Evolutionary conservation across 768 basidiomycete genomes (phyloP).

Genomic region (Boletus rubropictus): DNA sequence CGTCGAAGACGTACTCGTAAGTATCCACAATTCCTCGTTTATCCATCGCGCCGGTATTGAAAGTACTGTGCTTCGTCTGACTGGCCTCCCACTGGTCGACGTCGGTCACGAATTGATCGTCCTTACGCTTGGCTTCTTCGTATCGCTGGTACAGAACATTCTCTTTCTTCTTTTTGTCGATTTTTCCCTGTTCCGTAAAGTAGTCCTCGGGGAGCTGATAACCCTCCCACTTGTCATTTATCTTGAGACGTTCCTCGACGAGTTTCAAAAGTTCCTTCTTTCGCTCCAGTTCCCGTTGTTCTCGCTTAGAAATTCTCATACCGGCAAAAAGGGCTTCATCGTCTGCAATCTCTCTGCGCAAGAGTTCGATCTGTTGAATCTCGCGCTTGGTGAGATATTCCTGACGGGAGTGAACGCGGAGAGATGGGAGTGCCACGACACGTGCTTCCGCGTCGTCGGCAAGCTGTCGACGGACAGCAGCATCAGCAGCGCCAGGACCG

Average conservation of each 20-base stretch:
- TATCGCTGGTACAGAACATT: conserved; percentile 91
- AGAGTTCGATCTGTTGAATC: conserved; percentile 88
- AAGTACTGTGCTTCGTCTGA: conserved; percentile 85
- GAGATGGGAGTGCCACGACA: conserved; percentile 50
- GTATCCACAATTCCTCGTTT: conserved; percentile 74
- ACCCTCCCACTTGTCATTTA: conserved; percentile 94
- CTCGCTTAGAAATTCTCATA: conserved; percentile 84
- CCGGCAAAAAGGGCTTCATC: conserved; percentile 87
- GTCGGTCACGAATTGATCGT: conserved; percentile 93
- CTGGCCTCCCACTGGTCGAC: conserved; percentile 96
- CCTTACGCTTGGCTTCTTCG: conserved; percentile 86
- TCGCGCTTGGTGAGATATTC: conserved; percentile 97
- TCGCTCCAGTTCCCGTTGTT: conserved; percentile 71
- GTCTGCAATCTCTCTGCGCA: conserved; percentile 90
- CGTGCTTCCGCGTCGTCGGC: conserved; percentile 73
- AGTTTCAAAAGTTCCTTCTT: conserved; percentile 90
- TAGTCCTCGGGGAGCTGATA: conserved; percentile 98
- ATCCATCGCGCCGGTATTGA: conserved; percentile 90
- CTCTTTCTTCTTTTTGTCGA: conserved; percentile 94
- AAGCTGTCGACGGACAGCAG: conserved; percentile 70
- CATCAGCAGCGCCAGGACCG: conserved; percentile 71
- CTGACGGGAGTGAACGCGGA: conserved; percentile 86
- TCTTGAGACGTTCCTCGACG: conserved; percentile 90
- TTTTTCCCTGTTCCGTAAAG: conserved; percentile 95
- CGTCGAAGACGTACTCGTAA: conserved; percentile 98